Evolutionary conservation across 2,329 filamentous ascomycete genomes (phyloP).

Genomic region (Xylaria sp.): DNA sequence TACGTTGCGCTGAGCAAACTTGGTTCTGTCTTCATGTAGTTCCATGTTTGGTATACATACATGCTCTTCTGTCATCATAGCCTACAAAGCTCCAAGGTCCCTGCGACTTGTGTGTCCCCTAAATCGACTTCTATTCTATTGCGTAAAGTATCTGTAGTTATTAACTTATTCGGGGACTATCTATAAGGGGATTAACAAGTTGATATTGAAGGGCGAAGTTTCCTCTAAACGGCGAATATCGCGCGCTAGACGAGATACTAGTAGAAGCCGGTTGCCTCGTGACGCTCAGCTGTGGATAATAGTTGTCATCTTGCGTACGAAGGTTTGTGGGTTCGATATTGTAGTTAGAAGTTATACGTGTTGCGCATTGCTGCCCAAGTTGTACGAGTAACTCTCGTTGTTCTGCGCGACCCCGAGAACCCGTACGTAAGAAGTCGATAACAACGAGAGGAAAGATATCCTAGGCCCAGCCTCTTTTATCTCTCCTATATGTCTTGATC

Average conservation of each 20-base stretch:
- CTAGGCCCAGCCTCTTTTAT: neutral
- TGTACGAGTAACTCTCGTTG: constrained; percentile 1
- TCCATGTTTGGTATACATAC: constrained; percentile 17
- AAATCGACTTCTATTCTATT: neutral
- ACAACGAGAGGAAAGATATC: neutral
- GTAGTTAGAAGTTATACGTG: neutral
- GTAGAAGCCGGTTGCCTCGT: constrained; percentile 1
- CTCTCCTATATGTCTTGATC: neutral
- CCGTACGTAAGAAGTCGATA: neutral
- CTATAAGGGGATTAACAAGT: constrained; percentile 5
- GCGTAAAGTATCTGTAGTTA: constrained; percentile 6
- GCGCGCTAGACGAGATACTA: constrained; percentile 14
- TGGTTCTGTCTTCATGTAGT: constrained; percentile 19
- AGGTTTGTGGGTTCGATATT: neutral
- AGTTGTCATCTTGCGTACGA: neutral
- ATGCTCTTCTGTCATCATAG: constrained; percentile 13
- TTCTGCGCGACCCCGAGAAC: neutral
- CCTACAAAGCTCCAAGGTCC: constrained; percentile 9
- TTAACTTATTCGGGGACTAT: constrained; percentile 16
- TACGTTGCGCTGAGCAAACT: constrained; percentile 39
- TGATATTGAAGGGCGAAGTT: neutral
- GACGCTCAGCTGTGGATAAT: constrained; percentile 16
- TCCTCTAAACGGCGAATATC: constrained; percentile 2
- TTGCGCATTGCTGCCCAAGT: neutral
- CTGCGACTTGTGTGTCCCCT: constrained; percentile 2